Conservation (phyloP, 2,329 filamentous ascomycete genomes). For the Ceratocystis colombiana region DNA sequence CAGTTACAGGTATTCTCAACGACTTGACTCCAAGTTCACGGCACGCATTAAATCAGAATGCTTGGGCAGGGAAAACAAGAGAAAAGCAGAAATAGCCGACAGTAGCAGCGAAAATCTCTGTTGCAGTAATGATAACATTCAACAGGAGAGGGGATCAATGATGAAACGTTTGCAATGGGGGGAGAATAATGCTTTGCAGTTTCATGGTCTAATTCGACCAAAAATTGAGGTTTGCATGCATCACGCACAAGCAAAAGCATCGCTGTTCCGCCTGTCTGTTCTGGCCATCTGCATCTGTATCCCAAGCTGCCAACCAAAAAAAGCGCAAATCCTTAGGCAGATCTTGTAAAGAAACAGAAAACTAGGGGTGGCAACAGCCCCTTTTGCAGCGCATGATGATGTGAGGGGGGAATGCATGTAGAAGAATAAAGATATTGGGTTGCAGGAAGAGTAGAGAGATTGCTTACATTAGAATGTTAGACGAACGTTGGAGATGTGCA, state of each 20-base stretch:
- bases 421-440: conserved; percentile 4
- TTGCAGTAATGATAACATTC: not conserved
- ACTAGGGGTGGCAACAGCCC: not conserved
- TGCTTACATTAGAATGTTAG: not conserved
- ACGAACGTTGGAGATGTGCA: no score
- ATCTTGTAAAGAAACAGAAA: not conserved
- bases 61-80: not conserved
- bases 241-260: conserved; percentile 1
- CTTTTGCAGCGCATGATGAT: conserved; percentile 13
- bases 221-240: not conserved
- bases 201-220: conserved; percentile 5
- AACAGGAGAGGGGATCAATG: conserved; percentile 3
- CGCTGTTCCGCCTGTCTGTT: not conserved
- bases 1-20: conserved; percentile 1
- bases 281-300: not conserved
- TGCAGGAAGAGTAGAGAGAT: not conserved
- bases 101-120: not conserved
- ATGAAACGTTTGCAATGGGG: conserved; percentile 11
- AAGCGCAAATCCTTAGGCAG: conserved; percentile 12
- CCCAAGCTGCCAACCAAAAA: conserved; percentile 7
- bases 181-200: conserved; percentile 2
- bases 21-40: conserved; percentile 5
- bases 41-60: not conserved
- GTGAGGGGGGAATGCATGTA: conserved; percentile 5
- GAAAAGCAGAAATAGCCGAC: not conserved